Conservation (phyloP, 345 rosid species). For the Clarkia xantiana region DNA sequence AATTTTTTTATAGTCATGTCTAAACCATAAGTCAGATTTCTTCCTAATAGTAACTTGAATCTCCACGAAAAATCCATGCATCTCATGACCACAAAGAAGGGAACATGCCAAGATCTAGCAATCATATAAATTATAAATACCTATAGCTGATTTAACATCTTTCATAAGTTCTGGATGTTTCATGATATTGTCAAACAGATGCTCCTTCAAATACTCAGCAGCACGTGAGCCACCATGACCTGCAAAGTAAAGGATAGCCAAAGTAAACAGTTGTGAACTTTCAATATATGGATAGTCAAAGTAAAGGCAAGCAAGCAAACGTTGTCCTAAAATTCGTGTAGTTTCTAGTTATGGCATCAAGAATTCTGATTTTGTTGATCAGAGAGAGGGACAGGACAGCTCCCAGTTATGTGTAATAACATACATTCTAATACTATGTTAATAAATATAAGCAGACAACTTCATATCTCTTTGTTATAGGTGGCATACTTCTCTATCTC, state of each 20-base stretch:
- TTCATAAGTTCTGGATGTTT: slow-evolving; percentile 70
- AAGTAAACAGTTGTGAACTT: neutral
- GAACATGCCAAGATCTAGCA: neutral
- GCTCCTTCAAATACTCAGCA: slow-evolving; percentile 84
- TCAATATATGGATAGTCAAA: neutral
- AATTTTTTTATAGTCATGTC: too few relatives aligned
- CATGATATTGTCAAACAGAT: slow-evolving; percentile 81
- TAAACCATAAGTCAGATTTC: too few relatives aligned
- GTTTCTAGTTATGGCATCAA: too few relatives aligned
- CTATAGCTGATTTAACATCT: slow-evolving; percentile 73
- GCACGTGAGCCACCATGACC: slow-evolving; percentile 99
- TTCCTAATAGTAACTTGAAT: too few relatives aligned
- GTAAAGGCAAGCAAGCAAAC: slow-evolving; percentile 3
- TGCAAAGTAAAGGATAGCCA: slow-evolving; percentile 16
- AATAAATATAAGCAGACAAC: too few relatives aligned
- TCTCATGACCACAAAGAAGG: neutral
- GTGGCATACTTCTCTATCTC: too few relatives aligned
- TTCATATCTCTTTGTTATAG: too few relatives aligned
- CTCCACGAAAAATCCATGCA: too few relatives aligned
- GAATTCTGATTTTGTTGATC: too few relatives aligned
- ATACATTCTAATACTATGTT: too few relatives aligned
- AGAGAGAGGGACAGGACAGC: too few relatives aligned
- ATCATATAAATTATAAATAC: slow-evolving; percentile 16
- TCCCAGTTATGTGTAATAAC: too few relatives aligned
- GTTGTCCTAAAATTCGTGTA: neutral